These are phyloP conservation scores for Cinnamomum chago DNA, from an alignment of 164 flowering plant genomes.

Conservation along the genomic window DNA sequence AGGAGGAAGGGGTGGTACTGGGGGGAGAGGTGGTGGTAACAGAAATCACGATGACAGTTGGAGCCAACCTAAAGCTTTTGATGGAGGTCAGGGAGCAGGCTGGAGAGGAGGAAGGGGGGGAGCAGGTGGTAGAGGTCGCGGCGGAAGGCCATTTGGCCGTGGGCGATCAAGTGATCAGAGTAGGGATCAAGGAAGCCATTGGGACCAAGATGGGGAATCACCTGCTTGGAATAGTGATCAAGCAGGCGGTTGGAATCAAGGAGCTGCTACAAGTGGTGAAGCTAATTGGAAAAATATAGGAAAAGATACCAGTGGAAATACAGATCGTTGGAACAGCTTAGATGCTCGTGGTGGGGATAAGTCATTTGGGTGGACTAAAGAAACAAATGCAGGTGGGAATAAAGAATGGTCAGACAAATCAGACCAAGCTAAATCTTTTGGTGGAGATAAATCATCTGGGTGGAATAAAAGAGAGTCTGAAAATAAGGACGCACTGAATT, in stretches of 20 bases:
- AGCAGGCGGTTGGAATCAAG: constrained; percentile 13
- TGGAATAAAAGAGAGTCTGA: constrained; percentile 2
- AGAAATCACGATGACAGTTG: neutral
- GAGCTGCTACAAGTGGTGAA: constrained; percentile 10
- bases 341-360: constrained; percentile 17
- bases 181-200: constrained; percentile 8
- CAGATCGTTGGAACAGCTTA: constrained; percentile 17
- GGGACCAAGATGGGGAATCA: constrained; percentile 1
- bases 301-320: constrained; percentile 8
- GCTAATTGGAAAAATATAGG: constrained; percentile 14
- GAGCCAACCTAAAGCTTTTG: neutral
- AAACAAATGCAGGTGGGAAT: constrained; percentile 23
- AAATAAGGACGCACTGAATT: neutral
- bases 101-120: neutral
- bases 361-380: constrained; percentile 3
- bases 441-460: constrained; percentile 12
- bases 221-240: constrained; percentile 14
- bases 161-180: constrained; percentile 13
- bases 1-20: constrained; percentile 6
- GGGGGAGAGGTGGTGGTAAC: constrained; percentile 6
- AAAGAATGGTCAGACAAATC: constrained; percentile 16
- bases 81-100: too few species aligned
- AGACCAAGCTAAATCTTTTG: constrained; percentile 15
- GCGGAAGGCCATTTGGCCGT: constrained; percentile 17
- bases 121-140: neutral